phyloP scores from a whole-genome alignment of 108 stramenopile genomes.

The Phaeodactylum tricornutum region DNA sequence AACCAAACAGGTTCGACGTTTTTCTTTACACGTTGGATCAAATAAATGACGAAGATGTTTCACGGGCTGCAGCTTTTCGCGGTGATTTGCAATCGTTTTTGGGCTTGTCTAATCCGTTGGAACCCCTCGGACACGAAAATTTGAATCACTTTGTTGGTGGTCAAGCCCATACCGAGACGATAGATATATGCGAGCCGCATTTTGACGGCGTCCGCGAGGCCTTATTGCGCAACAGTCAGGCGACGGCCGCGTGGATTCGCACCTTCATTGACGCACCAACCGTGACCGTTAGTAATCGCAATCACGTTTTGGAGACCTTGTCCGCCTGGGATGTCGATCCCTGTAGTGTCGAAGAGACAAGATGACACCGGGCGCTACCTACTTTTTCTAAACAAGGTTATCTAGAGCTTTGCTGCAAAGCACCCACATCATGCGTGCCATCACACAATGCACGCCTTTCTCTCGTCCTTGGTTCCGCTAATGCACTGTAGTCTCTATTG shows the following conservation, averaged over 20 bases:
- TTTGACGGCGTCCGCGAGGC: constrained; percentile 10
- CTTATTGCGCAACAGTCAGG: constrained; percentile 14
- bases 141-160: constrained; percentile 18
- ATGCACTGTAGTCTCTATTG: too few species aligned
- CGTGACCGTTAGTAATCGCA: constrained; percentile 26
- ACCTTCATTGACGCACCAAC: constrained; percentile 24
- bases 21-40: constrained; percentile 41
- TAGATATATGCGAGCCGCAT: constrained; percentile 25
- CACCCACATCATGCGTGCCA: too few species aligned
- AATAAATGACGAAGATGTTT: constrained; percentile 23
- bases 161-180: constrained; percentile 21
- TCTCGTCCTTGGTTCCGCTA: too few species aligned
- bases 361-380: too few species aligned
- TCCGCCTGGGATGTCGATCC: constrained; percentile 11
- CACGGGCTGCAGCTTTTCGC: constrained; percentile 15
- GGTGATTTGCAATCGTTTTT: constrained; percentile 25
- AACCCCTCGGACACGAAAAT: constrained; percentile 16
- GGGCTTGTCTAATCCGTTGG: constrained; percentile 14
- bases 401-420: too few species aligned
- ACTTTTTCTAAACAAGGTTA: too few species aligned
- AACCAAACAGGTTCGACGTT: constrained; percentile 23
- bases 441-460: too few species aligned
- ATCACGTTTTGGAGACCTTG: constrained; percentile 17
- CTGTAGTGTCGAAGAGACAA: too few species aligned
- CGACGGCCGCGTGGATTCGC: constrained; percentile 27